A percentile compares a stretch with the other conserved stretches of the same genome.
Evolutionary conservation across 2,329 filamentous ascomycete species (phyloP).

Genomic region (Fusarium setosum): DNA sequence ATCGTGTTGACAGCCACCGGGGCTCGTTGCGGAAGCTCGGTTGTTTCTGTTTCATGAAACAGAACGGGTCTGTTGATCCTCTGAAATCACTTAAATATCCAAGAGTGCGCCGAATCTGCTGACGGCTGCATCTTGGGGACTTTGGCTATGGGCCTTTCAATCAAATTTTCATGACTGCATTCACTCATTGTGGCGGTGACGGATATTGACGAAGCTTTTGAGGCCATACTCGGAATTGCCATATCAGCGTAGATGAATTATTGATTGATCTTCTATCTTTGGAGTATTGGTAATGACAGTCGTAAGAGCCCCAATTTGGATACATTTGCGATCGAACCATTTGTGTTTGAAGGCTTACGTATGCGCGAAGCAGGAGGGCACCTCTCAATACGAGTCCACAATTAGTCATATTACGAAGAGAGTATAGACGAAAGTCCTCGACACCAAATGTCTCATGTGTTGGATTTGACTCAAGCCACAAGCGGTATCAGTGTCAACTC

Average conservation of each 20-base stretch:
- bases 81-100: constrained; percentile 5
- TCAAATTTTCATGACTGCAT: neutral
- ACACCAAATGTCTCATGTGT: too few species aligned
- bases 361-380: too few species aligned
- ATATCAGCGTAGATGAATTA: neutral
- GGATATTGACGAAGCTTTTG: neutral
- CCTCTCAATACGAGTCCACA: too few species aligned
- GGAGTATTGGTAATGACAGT: neutral
- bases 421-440: too few species aligned
- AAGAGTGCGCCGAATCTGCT: neutral
- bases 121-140: neutral
- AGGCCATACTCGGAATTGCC: neutral
- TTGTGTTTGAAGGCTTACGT: too few species aligned
- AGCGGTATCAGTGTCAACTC: too few species aligned
- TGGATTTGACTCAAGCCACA: too few species aligned
- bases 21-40: constrained; percentile 12
- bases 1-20: constrained; percentile 3
- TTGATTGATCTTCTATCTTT: neutral
- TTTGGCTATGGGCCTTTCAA: neutral
- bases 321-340: too few species aligned
- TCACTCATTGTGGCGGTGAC: neutral
- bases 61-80: constrained; percentile 16
- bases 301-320: neutral
- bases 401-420: too few species aligned
- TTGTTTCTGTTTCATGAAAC: constrained; percentile 37